phyloP scores from a whole-genome alignment of 805 yeast species.

The Candida sonorensis region DNA sequence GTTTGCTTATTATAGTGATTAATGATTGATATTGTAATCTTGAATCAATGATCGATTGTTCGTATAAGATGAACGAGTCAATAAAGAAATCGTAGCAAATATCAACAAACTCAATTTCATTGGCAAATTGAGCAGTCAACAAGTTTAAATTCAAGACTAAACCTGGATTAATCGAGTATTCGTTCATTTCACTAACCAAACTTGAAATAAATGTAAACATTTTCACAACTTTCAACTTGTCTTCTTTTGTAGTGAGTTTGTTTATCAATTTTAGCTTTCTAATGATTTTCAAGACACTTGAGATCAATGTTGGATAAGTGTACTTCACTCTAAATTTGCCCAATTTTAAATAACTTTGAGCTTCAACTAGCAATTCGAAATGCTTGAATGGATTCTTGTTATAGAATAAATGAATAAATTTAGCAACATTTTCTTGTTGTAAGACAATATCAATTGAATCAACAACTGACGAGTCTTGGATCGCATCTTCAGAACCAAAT shows the following conservation, averaged over 20 bases:
- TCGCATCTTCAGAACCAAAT: conserved; percentile 22
- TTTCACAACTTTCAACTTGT: conserved; percentile 14
- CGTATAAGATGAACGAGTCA: conserved; percentile 81
- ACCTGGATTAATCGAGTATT: conserved; percentile 24
- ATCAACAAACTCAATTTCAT: conserved; percentile 63
- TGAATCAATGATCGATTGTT: conserved; percentile 48
- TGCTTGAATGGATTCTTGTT: conserved; percentile 40
- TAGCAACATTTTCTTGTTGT: conserved; percentile 59
- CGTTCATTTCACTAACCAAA: conserved; percentile 60
- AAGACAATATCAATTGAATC: conserved; percentile 31
- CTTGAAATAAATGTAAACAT: conserved; percentile 72
- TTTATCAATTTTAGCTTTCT: conserved; percentile 35
- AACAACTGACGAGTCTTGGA: too few species aligned
- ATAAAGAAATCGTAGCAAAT: conserved; percentile 83
- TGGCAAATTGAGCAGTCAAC: conserved; percentile 69
- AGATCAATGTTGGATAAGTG: conserved; percentile 73
- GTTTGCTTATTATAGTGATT: conserved; percentile 37
- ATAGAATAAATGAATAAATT: conserved; percentile 58
- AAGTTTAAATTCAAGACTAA: conserved; percentile 44
- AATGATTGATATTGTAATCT: conserved; percentile 44
- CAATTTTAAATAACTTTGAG: conserved; percentile 43
- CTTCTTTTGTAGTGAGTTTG: conserved; percentile 16
- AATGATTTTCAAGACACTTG: conserved; percentile 52
- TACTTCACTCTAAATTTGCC: conserved; percentile 52
- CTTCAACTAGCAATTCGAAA: conserved; percentile 36